phyloP scores from a whole-genome alignment of 768 basidiomycete genomes.

The Agrocybe praecox region DNA sequence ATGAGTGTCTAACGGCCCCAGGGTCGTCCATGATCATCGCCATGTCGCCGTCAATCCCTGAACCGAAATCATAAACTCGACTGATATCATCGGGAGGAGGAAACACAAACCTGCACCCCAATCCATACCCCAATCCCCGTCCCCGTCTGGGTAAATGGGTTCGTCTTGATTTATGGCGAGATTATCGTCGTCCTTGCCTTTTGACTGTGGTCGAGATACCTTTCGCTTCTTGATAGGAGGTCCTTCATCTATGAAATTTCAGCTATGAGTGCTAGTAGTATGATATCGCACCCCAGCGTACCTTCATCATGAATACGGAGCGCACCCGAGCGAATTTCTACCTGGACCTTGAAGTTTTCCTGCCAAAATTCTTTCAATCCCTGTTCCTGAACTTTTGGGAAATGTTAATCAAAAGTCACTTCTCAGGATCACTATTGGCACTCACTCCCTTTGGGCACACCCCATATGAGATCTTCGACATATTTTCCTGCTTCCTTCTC shows the following conservation, averaged over 20 bases:
- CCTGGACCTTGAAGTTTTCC: conserved; percentile 68
- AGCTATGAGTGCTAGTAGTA: neutral
- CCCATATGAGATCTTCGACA: conserved; percentile 68
- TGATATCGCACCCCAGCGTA: neutral
- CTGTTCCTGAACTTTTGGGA: conserved; percentile 58
- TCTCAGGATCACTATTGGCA: neutral
- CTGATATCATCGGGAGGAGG: neutral
- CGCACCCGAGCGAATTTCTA: conserved; percentile 58
- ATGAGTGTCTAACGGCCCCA: conserved; percentile 39
- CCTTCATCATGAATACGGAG: conserved; percentile 35
- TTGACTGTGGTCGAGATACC: conserved; percentile 19
- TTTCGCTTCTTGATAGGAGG: conserved; percentile 53
- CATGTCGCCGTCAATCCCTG: conserved; percentile 17
- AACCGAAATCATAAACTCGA: neutral
- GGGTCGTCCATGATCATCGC: conserved; percentile 15
- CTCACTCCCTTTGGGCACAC: conserved; percentile 66
- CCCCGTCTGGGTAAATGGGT: conserved; percentile 7
- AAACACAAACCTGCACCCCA: conserved; percentile 11
- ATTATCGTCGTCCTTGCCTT: conserved; percentile 10
- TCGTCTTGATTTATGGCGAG: conserved; percentile 9
- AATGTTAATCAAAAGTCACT: neutral
- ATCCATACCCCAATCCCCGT: conserved; percentile 18
- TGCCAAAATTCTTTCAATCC: conserved; percentile 77
- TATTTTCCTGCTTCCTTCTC: conserved; percentile 57
- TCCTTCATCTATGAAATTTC: conserved; percentile 27